Percentiles rank a stretch among this genome's conserved stretches.
Evolutionary conservation across 1,139 yeast species (phyloP).

Genomic region (Meyerozyma smithsonii): DNA sequence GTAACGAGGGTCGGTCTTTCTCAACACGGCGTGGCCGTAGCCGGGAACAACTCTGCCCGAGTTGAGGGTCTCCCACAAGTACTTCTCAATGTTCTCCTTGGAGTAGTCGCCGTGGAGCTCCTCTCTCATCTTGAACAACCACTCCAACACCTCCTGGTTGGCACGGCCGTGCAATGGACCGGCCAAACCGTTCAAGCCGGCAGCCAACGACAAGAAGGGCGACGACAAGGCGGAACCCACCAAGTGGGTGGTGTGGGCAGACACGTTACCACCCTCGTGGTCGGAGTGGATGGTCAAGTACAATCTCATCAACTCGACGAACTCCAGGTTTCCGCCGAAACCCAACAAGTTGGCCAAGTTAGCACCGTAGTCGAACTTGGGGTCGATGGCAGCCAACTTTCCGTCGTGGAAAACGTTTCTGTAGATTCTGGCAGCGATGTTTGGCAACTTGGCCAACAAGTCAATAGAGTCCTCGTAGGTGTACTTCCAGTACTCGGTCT

Average conservation of each 20-base stretch:
- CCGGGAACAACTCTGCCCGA: constrained; percentile 97
- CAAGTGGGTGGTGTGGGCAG: constrained; percentile 95
- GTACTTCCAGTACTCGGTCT: constrained; percentile 88
- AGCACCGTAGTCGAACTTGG: constrained; percentile 83
- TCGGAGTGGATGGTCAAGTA: constrained; percentile 94
- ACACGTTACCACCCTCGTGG: constrained; percentile 98
- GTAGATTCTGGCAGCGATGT: constrained; percentile 90
- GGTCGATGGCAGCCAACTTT: constrained; percentile 66
- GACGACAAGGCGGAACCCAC: constrained; percentile 95
- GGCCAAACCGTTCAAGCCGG: constrained; percentile 95
- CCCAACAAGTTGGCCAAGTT: constrained; percentile 86
- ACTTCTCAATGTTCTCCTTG: constrained; percentile 73
- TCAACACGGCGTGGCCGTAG: constrained; percentile 94
- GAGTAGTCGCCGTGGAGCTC: constrained; percentile 71
- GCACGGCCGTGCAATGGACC: constrained; percentile 99
- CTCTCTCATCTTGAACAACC: constrained; percentile 78
- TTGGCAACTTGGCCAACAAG: constrained; percentile 87
- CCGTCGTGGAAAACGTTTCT: constrained; percentile 88
- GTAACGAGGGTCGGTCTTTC: constrained; percentile 97
- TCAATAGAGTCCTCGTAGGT: constrained; percentile 87
- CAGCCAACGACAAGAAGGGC: constrained; percentile 88
- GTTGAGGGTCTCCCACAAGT: constrained; percentile 88
- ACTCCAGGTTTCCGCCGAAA: constrained; percentile 72
- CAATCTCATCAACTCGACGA: constrained; percentile 86
- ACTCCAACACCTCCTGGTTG: constrained; percentile 94